These are phyloP conservation scores for Heliosperma pusillum DNA, from an alignment of 148 eudicot species.

Conservation along the genomic window DNA sequence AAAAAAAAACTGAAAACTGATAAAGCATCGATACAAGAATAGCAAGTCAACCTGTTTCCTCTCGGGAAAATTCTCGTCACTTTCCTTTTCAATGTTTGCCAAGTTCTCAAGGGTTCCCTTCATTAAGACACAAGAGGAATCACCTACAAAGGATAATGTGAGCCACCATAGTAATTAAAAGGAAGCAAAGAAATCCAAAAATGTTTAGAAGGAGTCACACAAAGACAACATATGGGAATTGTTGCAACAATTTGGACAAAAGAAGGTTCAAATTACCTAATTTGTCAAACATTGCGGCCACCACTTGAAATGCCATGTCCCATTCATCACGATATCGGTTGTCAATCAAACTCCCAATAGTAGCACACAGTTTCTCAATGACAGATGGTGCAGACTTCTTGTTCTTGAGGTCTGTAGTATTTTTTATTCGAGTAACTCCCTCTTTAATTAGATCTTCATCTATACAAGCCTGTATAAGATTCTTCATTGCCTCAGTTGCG, in stretches of 20 bases:
- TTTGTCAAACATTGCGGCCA: slow-evolving; percentile 77
- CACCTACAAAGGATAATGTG: slow-evolving; percentile 40
- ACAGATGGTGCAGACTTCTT: slow-evolving; percentile 57
- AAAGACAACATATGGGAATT: not conserved
- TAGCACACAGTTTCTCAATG: slow-evolving; percentile 77
- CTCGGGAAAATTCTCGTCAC: slow-evolving; percentile 70
- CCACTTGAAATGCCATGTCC: slow-evolving; percentile 84
- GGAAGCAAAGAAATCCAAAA: not conserved
- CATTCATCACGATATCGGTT: slow-evolving; percentile 62
- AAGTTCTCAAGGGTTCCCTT: slow-evolving; percentile 60
- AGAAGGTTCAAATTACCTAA: slow-evolving; percentile 46
- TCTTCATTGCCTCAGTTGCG: slow-evolving; percentile 71
- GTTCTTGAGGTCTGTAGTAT: slow-evolving; percentile 24
- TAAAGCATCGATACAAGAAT: not conserved
- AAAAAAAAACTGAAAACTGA: not conserved
- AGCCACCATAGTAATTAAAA: not conserved
- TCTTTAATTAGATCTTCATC: slow-evolving; percentile 77
- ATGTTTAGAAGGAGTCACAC: no score
- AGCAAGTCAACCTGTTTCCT: slow-evolving; percentile 63
- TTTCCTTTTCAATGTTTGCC: slow-evolving; percentile 73
- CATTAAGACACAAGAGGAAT: slow-evolving; percentile 49
- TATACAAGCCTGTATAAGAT: slow-evolving; percentile 57
- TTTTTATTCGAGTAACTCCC: slow-evolving; percentile 47
- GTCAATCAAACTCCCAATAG: slow-evolving; percentile 70
- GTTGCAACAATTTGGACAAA: not conserved